These are phyloP conservation scores for Chrysoporthe puriensis DNA, from an alignment of 2,329 filamentous ascomycete genomes.

Conservation along the genomic window DNA sequence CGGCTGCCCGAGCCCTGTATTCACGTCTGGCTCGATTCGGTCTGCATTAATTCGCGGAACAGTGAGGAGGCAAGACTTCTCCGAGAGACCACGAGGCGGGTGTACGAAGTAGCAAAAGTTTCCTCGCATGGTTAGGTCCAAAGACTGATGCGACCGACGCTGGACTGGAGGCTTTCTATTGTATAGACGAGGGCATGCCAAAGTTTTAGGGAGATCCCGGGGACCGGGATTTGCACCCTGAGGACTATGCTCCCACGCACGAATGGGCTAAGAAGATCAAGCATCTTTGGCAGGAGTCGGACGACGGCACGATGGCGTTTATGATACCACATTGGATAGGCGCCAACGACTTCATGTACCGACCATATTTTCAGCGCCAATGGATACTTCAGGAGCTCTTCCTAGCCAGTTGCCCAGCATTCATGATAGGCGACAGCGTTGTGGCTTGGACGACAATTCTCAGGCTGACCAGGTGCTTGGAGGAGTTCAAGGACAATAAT, in stretches of 20 bases:
- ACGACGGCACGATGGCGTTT: conserved; percentile 28
- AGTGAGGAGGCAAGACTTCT: conserved; percentile 3
- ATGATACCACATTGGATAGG: conserved; percentile 32
- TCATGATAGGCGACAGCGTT: conserved; percentile 40
- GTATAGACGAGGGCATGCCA: conserved; percentile 39
- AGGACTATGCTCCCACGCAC: conserved; percentile 40
- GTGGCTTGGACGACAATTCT: conserved; percentile 42
- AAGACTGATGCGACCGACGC: conserved; percentile 7
- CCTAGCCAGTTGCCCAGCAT: conserved; percentile 37
- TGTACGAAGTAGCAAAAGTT: conserved; percentile 11
- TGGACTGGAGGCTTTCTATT: not conserved
- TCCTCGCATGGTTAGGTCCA: conserved; percentile 21
- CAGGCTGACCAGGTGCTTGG: conserved; percentile 39
- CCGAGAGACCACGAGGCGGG: not conserved
- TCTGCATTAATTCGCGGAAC: conserved; percentile 21
- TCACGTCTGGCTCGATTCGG: conserved; percentile 26
- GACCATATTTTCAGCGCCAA: conserved; percentile 40
- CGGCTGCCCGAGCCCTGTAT: conserved; percentile 14
- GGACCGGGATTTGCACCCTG: conserved; percentile 37
- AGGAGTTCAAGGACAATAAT: conserved; percentile 35
- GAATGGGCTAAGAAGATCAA: conserved; percentile 36
- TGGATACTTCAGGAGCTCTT: conserved; percentile 44
- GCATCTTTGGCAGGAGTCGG: conserved; percentile 33
- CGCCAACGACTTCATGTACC: conserved; percentile 35
- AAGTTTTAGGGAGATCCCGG: conserved; percentile 39